phyloP scores from a whole-genome alignment of 169 alveolate genomes.

The Babesia sp. region DNA sequence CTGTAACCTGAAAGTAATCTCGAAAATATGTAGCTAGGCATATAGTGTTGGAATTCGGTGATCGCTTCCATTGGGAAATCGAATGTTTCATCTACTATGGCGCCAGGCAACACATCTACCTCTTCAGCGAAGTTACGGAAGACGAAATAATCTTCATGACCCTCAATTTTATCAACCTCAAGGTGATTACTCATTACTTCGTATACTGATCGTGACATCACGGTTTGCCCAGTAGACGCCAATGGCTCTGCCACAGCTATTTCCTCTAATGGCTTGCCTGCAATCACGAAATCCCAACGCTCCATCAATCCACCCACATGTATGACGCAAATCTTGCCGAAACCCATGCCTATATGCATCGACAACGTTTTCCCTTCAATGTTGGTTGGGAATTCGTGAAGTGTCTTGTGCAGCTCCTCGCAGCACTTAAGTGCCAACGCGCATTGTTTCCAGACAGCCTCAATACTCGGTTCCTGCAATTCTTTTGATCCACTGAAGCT shows the following conservation, averaged over 20 bases:
- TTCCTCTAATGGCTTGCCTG: slow-evolving; percentile 82
- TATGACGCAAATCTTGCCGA: slow-evolving; percentile 74
- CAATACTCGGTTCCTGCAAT: not conserved
- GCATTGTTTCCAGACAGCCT: slow-evolving; percentile 50
- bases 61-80: slow-evolving; percentile 24
- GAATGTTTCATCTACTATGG: slow-evolving; percentile 31
- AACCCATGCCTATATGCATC: slow-evolving; percentile 80
- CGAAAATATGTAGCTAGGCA: slow-evolving; percentile 76
- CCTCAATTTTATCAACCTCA: slow-evolving; percentile 9
- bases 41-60: slow-evolving; percentile 63
- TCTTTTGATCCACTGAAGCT: not conserved
- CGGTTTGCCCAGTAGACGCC: slow-evolving; percentile 81
- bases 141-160: slow-evolving; percentile 12
- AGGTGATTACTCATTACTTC: slow-evolving; percentile 20
- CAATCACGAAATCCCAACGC: slow-evolving; percentile 73
- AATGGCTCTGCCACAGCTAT: slow-evolving; percentile 76
- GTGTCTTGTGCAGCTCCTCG: slow-evolving; percentile 75
- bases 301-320: slow-evolving; percentile 81
- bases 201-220: slow-evolving; percentile 69
- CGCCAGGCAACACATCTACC: slow-evolving; percentile 51
- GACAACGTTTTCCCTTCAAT: slow-evolving; percentile 62
- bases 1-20: slow-evolving; percentile 73
- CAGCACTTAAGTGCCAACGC: slow-evolving; percentile 76
- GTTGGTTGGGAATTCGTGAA: slow-evolving; percentile 81
- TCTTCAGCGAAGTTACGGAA: slow-evolving; percentile 14